Evolutionary conservation across 805 yeast species (phyloP).

Genomic region (Hermanozyma aechmeae): DNA sequence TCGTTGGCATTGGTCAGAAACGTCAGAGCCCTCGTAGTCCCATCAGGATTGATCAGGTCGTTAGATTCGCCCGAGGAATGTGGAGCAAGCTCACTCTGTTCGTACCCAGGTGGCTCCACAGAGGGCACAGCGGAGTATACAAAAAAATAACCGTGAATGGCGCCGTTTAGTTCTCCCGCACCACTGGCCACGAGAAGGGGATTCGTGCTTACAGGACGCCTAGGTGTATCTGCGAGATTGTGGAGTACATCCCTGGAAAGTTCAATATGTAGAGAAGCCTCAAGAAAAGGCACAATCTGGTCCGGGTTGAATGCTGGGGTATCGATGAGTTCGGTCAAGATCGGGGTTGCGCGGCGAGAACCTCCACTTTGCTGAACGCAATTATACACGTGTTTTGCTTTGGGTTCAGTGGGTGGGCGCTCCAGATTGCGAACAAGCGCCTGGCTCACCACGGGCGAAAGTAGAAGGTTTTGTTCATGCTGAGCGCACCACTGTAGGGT

Average conservation of each 20-base stretch:
- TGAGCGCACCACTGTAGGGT: background rate
- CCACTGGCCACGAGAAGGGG: conserved; percentile 72
- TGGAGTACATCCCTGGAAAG: conserved; percentile 49
- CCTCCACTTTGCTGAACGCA: too few species aligned
- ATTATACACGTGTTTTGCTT: too few species aligned
- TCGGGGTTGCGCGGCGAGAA: too few species aligned
- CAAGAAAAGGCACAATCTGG: conserved; percentile 66
- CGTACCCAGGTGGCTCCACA: conserved; percentile 50
- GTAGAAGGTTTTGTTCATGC: background rate
- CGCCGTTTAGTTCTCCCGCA: conserved; percentile 67
- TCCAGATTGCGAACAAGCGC: too few species aligned
- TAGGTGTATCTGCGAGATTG: conserved; percentile 55
- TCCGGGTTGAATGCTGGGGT: conserved; percentile 64
- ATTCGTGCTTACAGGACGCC: conserved; percentile 53
- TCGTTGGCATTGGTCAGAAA: conserved; percentile 5
- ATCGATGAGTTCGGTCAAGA: conserved; percentile 60
- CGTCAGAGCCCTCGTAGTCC: conserved; percentile 2
- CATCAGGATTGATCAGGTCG: conserved; percentile 4
- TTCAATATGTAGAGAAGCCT: conserved; percentile 56
- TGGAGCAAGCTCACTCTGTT: conserved; percentile 10
- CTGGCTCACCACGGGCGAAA: too few species aligned
- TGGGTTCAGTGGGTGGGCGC: too few species aligned
- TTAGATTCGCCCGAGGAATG: conserved; percentile 3
- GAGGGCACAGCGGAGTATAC: conserved; percentile 65
- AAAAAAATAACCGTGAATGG: conserved; percentile 64